Evolutionary conservation across 768 basidiomycete species (phyloP).

Genomic region (Lentinula sp.): DNA sequence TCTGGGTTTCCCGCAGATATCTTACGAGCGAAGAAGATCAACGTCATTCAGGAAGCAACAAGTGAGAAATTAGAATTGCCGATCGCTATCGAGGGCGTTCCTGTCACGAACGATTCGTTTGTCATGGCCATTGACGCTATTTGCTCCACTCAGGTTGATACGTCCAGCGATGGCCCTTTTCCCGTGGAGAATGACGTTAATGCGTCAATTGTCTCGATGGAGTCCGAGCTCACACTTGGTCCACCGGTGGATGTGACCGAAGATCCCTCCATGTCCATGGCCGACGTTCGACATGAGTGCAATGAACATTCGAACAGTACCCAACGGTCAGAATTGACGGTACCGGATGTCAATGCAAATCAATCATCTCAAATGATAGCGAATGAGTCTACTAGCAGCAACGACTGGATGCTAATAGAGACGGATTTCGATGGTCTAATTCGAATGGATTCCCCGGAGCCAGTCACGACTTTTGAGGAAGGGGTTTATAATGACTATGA

Average conservation of each 20-base stretch:
- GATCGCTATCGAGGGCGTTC: neutral
- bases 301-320: neutral
- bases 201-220: too few species aligned
- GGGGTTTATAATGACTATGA: neutral
- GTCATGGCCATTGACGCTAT: neutral
- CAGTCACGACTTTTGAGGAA: neutral
- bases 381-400: neutral
- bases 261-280: neutral
- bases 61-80: neutral
- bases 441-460: neutral
- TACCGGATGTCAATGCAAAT: neutral
- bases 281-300: too few species aligned
- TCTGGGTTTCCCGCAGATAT: neutral
- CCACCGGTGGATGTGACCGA: neutral
- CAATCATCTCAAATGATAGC: neutral
- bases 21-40: neutral
- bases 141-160: neutral
- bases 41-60: too few species aligned
- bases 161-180: neutral
- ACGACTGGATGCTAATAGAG: neutral
- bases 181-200: neutral
- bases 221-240: neutral
- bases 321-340: neutral
- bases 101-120: neutral
- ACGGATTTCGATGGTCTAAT: neutral